Evolutionary conservation across 1,284 basidiomycete genomes (phyloP).

Genomic region (Malassezia equina): DNA sequence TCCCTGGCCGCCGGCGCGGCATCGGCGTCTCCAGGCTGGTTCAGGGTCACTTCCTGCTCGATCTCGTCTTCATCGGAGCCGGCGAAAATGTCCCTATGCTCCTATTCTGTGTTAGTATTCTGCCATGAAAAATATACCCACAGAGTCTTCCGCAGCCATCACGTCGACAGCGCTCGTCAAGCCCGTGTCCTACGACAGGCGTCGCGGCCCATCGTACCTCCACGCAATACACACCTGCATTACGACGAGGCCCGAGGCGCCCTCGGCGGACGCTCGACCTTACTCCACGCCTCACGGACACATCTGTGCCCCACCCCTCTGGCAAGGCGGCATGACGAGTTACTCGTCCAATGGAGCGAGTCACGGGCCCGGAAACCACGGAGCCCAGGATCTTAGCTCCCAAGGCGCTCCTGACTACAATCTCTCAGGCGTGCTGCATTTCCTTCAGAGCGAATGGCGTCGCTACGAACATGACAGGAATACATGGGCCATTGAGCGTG

Average conservation of each 20-base stretch:
- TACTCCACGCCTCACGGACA: neutral
- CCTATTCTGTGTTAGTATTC: neutral
- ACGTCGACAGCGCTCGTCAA: neutral
- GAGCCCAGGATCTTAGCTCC: neutral
- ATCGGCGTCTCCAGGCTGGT: neutral
- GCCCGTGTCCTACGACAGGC: neutral
- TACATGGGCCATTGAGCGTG: constrained; percentile 98
- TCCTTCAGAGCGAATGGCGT: constrained; percentile 94
- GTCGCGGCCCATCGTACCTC: neutral
- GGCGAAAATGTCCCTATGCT: constrained; percentile 17
- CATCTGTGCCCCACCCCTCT: neutral
- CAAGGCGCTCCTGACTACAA: constrained; percentile 51
- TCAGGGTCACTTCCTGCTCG: neutral
- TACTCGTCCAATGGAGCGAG: constrained; percentile 12
- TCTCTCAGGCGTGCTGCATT: constrained; percentile 87
- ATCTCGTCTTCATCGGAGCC: constrained; percentile 15
- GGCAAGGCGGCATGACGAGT: neutral
- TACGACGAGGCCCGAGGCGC: neutral
- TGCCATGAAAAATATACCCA: neutral
- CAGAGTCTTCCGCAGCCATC: neutral
- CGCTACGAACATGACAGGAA: constrained; percentile 85
- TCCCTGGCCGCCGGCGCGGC: neutral
- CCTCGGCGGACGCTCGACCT: neutral
- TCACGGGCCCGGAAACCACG: neutral
- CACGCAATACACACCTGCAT: neutral